Percentiles rank a stretch among this genome's conserved stretches.
Conservation (phyloP, 163 green algal genomes). For the Chloroidium sp. region DNA sequence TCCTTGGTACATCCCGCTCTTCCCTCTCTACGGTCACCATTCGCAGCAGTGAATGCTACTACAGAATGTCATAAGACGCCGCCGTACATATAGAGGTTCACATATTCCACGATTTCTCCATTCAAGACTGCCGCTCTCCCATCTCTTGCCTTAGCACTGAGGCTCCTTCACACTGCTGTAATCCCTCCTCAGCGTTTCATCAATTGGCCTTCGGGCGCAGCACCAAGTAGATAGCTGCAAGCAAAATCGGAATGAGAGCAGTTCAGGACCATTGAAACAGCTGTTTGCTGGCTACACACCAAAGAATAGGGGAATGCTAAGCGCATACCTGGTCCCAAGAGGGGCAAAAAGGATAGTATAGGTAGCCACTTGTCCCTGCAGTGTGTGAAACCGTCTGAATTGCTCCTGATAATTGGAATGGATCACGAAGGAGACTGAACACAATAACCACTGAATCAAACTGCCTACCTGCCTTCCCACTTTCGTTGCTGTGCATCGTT, state of each 20-base stretch:
- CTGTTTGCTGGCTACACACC: background rate
- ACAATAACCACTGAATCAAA: background rate
- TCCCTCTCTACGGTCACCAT: too few species aligned
- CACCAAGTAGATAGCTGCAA: slow-evolving; percentile 54
- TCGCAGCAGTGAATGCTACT: too few species aligned
- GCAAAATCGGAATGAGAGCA: background rate
- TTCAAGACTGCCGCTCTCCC: too few species aligned
- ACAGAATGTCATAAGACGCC: too few species aligned
- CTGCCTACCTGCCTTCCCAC: slow-evolving; percentile 53
- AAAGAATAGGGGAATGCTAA: background rate
- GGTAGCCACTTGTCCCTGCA: slow-evolving; percentile 47
- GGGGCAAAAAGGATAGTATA: slow-evolving; percentile 54
- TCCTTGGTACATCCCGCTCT: too few species aligned
- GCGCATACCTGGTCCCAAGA: slow-evolving; percentile 51
- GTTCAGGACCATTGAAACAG: background rate
- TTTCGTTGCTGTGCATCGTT: slow-evolving; percentile 67
- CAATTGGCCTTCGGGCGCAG: slow-evolving; percentile 56
- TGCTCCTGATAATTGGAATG: background rate
- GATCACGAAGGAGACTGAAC: background rate
- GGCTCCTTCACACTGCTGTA: too few species aligned
- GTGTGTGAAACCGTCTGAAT: background rate
- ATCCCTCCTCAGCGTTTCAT: background rate
- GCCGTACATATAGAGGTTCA: too few species aligned
- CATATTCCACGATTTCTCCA: too few species aligned
- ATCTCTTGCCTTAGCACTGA: too few species aligned